A percentile compares a stretch with the other conserved stretches of the same genome.
These are phyloP conservation scores for Chenopodium album DNA, from an alignment of 148 eudicot genomes.

Conservation along the genomic window DNA sequence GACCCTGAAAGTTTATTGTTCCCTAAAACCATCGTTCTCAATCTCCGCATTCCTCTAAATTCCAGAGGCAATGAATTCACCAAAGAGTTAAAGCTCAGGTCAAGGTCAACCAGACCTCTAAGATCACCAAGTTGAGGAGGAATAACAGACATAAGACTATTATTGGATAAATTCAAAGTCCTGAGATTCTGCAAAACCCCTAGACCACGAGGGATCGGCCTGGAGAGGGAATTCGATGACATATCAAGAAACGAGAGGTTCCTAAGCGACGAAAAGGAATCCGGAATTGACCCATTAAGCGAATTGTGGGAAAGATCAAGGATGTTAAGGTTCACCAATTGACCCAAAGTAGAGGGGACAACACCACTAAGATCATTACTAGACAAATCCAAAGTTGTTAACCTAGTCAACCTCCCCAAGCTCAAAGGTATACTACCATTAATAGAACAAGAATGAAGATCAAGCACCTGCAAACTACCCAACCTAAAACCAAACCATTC, in stretches of 20 bases:
- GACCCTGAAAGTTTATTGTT: conserved; percentile 58
- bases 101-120: conserved; percentile 69
- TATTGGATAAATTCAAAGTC: conserved; percentile 65
- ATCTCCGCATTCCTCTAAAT: conserved; percentile 56
- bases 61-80: conserved; percentile 51
- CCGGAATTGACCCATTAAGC: conserved; percentile 60
- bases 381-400: conserved; percentile 49
- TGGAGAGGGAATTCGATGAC: conserved; percentile 61
- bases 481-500: conserved; percentile 67
- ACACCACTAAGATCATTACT: conserved; percentile 53
- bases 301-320: conserved; percentile 77
- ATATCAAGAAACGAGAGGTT: conserved; percentile 64
- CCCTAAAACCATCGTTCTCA: conserved; percentile 58
- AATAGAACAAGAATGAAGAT: conserved; percentile 62
- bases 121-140: conserved; percentile 81
- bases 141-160: conserved; percentile 55
- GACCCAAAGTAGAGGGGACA: conserved; percentile 65
- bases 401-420: conserved; percentile 58
- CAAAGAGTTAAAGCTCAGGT: conserved; percentile 67
- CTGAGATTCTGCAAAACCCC: conserved; percentile 54
- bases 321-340: conserved; percentile 45
- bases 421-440: conserved; percentile 59
- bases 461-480: conserved; percentile 51
- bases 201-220: conserved; percentile 58
- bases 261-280: conserved; percentile 43